phyloP scores from a whole-genome alignment of 345 rosid species.

The Carallia brachiata region DNA sequence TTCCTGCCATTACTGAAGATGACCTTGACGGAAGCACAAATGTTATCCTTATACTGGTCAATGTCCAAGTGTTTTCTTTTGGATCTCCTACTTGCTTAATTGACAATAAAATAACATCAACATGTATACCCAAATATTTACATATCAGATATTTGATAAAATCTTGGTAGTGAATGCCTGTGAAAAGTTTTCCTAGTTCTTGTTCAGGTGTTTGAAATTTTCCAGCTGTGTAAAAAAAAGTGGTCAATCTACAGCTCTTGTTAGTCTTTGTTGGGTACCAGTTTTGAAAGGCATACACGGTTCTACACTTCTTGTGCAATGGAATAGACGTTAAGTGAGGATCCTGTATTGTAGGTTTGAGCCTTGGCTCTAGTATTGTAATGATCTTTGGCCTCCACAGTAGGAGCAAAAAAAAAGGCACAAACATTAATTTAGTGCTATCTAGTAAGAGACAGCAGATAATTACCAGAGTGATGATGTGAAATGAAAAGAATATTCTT shows the following conservation, averaged over 20 bases:
- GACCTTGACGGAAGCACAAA: not conserved
- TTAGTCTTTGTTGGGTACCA: not conserved
- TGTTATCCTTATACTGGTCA: not conserved
- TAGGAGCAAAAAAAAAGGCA: too few relatives aligned
- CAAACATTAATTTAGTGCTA: too few relatives aligned
- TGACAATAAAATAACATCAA: not conserved
- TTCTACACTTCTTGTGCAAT: too few relatives aligned
- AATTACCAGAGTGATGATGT: too few relatives aligned
- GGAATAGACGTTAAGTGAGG: too few relatives aligned
- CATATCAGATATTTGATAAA: not conserved
- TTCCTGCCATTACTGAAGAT: not conserved
- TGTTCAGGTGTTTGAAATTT: not conserved
- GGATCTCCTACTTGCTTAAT: not conserved
- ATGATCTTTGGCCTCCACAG: too few relatives aligned
- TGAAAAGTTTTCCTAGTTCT: not conserved
- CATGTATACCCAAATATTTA: not conserved
- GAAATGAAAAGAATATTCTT: too few relatives aligned
- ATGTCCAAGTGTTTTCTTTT: not conserved
- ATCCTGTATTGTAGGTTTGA: too few relatives aligned
- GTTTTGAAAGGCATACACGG: not conserved
- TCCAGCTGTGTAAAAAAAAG: not conserved
- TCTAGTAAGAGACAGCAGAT: too few relatives aligned
- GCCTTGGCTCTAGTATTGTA: too few relatives aligned
- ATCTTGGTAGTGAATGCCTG: too few relatives aligned
- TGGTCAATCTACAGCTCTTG: not conserved